A percentile compares a stretch with the other conserved stretches of the same genome.
Evolutionary conservation across 2,329 filamentous ascomycete species (phyloP).

Genomic region (Diplodia mutila): DNA sequence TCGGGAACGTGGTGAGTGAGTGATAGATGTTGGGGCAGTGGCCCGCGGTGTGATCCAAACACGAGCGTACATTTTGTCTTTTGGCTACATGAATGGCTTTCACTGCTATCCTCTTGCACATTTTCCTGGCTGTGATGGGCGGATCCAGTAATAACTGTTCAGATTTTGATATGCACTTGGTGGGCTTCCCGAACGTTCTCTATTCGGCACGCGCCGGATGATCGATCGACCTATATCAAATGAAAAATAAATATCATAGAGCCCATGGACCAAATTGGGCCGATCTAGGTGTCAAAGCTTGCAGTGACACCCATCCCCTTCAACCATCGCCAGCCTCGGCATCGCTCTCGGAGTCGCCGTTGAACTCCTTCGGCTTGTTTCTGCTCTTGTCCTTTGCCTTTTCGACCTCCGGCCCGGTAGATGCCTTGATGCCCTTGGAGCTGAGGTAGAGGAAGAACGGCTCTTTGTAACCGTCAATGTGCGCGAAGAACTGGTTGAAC

Average conservation of each 20-base stretch:
- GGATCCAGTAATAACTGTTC: not conserved
- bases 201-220: not conserved
- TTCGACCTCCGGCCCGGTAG: constrained; percentile 31
- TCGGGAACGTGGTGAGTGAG: not conserved
- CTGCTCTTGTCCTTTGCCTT: constrained; percentile 11
- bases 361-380: constrained; percentile 10
- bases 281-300: not conserved
- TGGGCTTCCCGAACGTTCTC: not conserved
- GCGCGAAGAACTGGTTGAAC: constrained; percentile 58
- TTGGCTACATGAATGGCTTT: not conserved
- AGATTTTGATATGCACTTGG: not conserved
- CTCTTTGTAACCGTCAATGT: constrained; percentile 56
- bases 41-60: too few relatives aligned
- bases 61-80: not conserved
- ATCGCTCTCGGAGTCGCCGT: constrained; percentile 18
- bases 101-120: too few relatives aligned
- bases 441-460: constrained; percentile 55
- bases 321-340: constrained; percentile 22
- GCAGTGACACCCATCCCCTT: not conserved
- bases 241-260: not conserved
- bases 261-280: not conserved
- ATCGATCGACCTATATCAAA: not conserved
- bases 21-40: not conserved
- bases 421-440: constrained; percentile 52
- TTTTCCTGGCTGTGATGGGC: not conserved